Percentiles rank a stretch among this genome's conserved stretches.
These are phyloP conservation scores for Styphnolobium japonicum DNA, from an alignment of 306 rosid genomes.

Conservation along the genomic window DNA sequence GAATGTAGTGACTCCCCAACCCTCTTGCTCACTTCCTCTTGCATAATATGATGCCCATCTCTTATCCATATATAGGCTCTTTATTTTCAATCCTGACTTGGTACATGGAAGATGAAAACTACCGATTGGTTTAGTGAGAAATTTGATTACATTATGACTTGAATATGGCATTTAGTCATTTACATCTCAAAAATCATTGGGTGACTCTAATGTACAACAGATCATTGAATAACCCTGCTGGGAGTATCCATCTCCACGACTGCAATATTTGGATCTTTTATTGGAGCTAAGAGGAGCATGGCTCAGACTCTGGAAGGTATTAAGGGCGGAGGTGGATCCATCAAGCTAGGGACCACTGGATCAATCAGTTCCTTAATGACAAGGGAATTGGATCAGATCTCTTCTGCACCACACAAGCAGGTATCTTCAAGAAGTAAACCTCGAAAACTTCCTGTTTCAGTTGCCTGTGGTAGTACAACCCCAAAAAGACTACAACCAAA, in stretches of 20 bases:
- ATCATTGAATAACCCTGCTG: constrained; percentile 37
- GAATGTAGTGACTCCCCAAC: neutral
- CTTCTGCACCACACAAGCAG: constrained; percentile 48
- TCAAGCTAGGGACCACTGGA: constrained; percentile 83
- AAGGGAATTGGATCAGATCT: constrained; percentile 73
- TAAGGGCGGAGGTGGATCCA: constrained; percentile 83
- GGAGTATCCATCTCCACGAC: constrained; percentile 22
- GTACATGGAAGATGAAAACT: neutral
- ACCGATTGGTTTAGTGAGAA: constrained; percentile 1
- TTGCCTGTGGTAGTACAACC: constrained; percentile 43
- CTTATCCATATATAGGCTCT: neutral
- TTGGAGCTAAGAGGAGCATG: constrained; percentile 48
- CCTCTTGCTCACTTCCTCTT: neutral
- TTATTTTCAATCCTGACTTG: neutral
- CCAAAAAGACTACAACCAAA: constrained; percentile 55
- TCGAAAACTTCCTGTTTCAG: constrained; percentile 41
- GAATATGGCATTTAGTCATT: neutral
- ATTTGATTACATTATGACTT: neutral
- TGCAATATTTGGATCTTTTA: constrained; percentile 21
- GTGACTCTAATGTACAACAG: constrained; percentile 38
- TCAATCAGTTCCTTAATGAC: constrained; percentile 80
- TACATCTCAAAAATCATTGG: constrained; percentile 27
- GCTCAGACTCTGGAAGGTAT: constrained; percentile 66
- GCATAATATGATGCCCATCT: neutral
- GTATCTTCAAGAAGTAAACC: constrained; percentile 51